Percentiles rank a stretch among this genome's conserved stretches.
Evolutionary conservation across 2,329 filamentous ascomycete species (phyloP).

Genomic region (Pseudocercospora crystallina): DNA sequence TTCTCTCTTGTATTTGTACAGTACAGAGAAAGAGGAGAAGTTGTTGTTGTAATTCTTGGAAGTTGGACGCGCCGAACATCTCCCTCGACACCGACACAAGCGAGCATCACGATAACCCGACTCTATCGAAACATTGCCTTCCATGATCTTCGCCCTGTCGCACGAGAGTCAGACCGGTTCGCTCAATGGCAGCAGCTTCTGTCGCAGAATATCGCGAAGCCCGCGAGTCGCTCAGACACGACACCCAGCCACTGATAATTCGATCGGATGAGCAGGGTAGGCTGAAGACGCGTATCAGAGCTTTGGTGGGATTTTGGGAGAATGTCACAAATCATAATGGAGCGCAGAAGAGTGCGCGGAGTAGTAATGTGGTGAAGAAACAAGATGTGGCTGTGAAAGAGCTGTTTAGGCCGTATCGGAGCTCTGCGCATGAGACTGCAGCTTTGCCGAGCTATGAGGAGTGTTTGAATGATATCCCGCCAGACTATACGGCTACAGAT

Average conservation of each 20-base stretch:
- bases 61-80: constrained; percentile 1
- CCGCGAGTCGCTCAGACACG: constrained; percentile 43
- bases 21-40: background rate
- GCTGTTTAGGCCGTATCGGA: constrained; percentile 19
- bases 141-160: constrained; percentile 34
- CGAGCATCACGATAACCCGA: background rate
- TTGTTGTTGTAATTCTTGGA: constrained; percentile 5
- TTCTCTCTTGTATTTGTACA: background rate
- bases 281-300: constrained; percentile 32
- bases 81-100: constrained; percentile 7
- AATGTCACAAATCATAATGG: constrained; percentile 11
- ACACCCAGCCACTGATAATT: constrained; percentile 43
- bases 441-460: constrained; percentile 48
- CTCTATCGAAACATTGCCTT: constrained; percentile 28
- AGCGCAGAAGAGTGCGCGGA: background rate
- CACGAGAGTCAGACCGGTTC: constrained; percentile 25
- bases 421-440: constrained; percentile 5
- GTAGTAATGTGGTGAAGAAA: background rate
- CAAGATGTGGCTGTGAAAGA: constrained; percentile 17
- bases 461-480: constrained; percentile 43
- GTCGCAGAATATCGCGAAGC: constrained; percentile 36
- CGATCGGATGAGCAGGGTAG: constrained; percentile 45
- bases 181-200: constrained; percentile 47
- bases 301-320: constrained; percentile 30
- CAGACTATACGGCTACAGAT: constrained; percentile 43